Base-by-base conservation (phyloP, 164 flowering plant genomes). In the Echeveria elegans region DNA sequence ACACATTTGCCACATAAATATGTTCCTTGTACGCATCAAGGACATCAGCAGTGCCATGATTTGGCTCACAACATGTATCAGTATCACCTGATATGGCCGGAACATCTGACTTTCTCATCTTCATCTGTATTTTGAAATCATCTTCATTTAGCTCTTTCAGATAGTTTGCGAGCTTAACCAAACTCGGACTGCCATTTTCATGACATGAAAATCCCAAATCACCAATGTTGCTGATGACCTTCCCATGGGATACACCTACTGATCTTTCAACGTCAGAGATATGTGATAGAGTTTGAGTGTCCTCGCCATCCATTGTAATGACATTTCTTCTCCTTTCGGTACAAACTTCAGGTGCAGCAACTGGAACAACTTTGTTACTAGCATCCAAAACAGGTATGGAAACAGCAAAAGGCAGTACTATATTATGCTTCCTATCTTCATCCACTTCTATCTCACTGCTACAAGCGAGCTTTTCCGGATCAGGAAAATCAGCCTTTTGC, bases 401-500 rank as follows among this genome's bases (percentile, higher is more conserved):
- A 73, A 38, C 68, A 64, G 34, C 75, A 56, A 14, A 48, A 45
- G 43, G 31, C 58, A 67, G 72, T 9, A 70, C 58, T 15, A 29
- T n/a, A 68, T 60, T 21, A 62, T 67, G 66, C 45, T 21, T 59
- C 36, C 29, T 67, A 43, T 72, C 78, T 65, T 66, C 74, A 68
- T 68, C 72, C 70, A 63, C 64, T 66, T 72, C 78, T 38, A 65
- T 36, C 36, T 21, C 70, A 66, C 23, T 23, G 59, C 58, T 72
- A 62, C 64, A 68, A 76, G 69, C 76, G 77, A 43, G 60, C 67
- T 83, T 73, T 69, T 68, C 74, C 45, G 63, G 72, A 70, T 77
- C 84, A 43, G 71, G 77, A 85, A 79, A 32, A 67, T 81, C 83
- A 77, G 77, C 85, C 73, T 86, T 95, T 95, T 94, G 97, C 91